phyloP scores from a whole-genome alignment of 2,329 filamentous ascomycete genomes.

The Clonostachys rhizophaga region DNA sequence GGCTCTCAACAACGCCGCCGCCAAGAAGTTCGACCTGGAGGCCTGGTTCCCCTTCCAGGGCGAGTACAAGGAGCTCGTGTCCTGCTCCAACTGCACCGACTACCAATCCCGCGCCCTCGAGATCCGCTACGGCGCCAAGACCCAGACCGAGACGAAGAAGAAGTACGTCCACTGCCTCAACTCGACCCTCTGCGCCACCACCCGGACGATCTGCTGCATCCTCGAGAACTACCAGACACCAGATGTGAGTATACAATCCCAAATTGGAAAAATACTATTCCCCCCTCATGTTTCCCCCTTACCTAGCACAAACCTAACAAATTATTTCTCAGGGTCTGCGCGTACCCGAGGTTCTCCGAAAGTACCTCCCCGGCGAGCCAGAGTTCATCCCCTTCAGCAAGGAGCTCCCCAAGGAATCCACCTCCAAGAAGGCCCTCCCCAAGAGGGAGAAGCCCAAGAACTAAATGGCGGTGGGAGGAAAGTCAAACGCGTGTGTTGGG shows the following conservation, averaged over 20 bases:
- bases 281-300: no score
- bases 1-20: slow-evolving; percentile 69
- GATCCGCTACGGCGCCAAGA: slow-evolving; percentile 87
- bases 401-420: slow-evolving; percentile 71
- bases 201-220: slow-evolving; percentile 88
- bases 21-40: slow-evolving; percentile 95
- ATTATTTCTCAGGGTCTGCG: slow-evolving; percentile 54
- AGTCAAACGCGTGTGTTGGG: no score
- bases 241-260: slow-evolving; percentile 48
- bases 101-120: slow-evolving; percentile 94
- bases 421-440: slow-evolving; percentile 20
- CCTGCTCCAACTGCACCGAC: slow-evolving; percentile 96
- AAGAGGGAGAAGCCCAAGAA: slow-evolving; percentile 23
- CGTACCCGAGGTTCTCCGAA: slow-evolving; percentile 78
- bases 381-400: slow-evolving; percentile 87
- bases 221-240: slow-evolving; percentile 96
- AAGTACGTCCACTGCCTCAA: slow-evolving; percentile 93
- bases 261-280: background rate
- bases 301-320: no score
- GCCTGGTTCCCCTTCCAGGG: slow-evolving; percentile 95
- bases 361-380: slow-evolving; percentile 84
- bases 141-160: slow-evolving; percentile 77
- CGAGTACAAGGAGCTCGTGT: slow-evolving; percentile 98
- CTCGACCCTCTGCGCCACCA: slow-evolving; percentile 84
- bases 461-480: background rate